A percentile compares a stretch with the other conserved stretches of the same genome.
Conservation (phyloP, 176 grass and related monocot genomes). For the Aegilops sharonensis region DNA sequence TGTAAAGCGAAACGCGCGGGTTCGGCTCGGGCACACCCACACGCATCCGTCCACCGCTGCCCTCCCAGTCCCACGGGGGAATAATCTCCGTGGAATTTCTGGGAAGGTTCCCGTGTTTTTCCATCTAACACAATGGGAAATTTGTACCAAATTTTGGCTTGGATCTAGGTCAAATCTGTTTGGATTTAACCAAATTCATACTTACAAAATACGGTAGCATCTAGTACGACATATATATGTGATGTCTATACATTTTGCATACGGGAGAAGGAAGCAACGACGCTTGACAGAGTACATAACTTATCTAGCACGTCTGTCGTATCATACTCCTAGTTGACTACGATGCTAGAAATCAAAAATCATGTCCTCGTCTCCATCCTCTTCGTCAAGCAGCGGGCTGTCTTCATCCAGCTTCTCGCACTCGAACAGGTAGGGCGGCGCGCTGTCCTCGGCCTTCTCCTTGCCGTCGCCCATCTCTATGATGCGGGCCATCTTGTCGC, state of each 20-base stretch:
- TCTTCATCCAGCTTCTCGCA: constrained; percentile 42
- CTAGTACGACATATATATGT: no score
- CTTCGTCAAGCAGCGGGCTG: constrained; percentile 18
- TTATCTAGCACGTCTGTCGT: no score
- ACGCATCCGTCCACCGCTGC: background rate
- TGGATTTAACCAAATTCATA: no score
- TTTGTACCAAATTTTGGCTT: no score
- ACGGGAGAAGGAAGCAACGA: no score
- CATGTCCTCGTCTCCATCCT: constrained; percentile 31
- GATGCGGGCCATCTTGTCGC: constrained; percentile 50
- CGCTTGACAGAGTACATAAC: no score
- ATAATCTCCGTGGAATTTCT: background rate
- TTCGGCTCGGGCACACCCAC: background rate
- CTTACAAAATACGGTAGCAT: no score
- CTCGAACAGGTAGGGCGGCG: constrained; percentile 55
- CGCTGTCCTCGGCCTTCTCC: constrained; percentile 16
- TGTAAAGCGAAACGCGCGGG: background rate
- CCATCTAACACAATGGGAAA: background rate
- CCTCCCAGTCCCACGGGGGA: no score
- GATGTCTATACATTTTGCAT: no score
- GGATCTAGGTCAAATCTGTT: no score
- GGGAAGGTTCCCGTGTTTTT: background rate
- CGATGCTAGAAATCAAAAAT: constrained; percentile 34
- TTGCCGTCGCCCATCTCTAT: constrained; percentile 54
- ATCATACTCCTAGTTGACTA: no score